Conservation (phyloP, 73 alveolate species). For the Tetrahymena borealis region DNA sequence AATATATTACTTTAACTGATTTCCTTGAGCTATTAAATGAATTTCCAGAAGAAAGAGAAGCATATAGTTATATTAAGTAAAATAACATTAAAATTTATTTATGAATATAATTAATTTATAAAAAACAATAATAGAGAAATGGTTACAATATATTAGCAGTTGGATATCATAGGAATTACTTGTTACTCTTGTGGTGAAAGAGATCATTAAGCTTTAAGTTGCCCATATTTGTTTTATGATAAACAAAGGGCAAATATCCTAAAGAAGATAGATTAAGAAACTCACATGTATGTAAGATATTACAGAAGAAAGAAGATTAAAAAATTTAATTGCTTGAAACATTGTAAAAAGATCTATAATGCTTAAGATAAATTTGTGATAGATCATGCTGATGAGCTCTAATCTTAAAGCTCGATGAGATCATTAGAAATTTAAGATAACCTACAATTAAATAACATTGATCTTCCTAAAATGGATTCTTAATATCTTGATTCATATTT, state of each 20-base stretch:
- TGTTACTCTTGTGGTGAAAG: conserved; percentile 1
- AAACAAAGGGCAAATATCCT: neutral
- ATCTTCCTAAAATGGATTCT: neutral
- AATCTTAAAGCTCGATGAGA: neutral
- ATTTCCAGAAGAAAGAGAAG: neutral
- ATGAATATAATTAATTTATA: neutral
- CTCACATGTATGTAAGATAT: neutral
- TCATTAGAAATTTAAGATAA: neutral
- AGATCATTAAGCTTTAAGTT: neutral
- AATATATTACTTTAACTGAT: neutral
- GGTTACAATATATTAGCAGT: neutral
- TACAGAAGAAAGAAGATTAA: neutral
- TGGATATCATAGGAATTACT: neutral
- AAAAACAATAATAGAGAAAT: neutral
- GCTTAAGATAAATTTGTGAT: neutral
- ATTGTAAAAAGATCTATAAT: neutral
- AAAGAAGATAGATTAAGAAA: neutral
- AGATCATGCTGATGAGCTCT: neutral
- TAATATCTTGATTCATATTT: neutral
- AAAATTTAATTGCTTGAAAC: neutral
- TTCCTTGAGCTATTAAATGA: neutral
- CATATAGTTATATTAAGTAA: neutral
- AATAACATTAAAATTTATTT: neutral
- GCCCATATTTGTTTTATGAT: neutral
- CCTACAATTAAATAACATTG: neutral